phyloP scores from a whole-genome alignment of 139 green algal species.

The Chlorella sp. region DNA sequence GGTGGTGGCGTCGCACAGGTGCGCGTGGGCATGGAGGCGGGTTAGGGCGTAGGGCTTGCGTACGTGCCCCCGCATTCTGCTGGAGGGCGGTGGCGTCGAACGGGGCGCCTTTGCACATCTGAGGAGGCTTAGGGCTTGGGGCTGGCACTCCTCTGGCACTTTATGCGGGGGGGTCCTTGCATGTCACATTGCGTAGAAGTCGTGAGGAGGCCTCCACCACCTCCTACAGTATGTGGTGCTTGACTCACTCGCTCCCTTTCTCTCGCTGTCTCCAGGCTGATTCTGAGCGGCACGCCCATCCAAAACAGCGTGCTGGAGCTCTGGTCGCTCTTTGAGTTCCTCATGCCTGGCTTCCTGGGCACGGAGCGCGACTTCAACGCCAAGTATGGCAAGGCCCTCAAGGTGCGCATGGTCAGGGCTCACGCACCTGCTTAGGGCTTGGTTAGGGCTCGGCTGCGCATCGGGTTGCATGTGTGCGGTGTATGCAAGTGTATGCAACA shows the following conservation, averaged over 20 bases:
- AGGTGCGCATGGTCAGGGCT: constrained; percentile 15
- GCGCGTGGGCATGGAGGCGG: no score
- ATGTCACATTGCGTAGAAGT: no score
- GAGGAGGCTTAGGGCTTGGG: neutral
- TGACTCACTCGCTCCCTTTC: neutral
- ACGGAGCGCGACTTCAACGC: constrained; percentile 76
- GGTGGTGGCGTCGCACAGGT: constrained; percentile 29
- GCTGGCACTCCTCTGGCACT: neutral
- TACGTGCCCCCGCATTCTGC: no score
- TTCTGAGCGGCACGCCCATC: constrained; percentile 87
- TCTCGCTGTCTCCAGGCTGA: constrained; percentile 46
- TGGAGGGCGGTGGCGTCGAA: no score
- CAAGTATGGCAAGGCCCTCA: constrained; percentile 73
- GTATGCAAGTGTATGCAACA: no score
- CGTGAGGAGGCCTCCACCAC: no score
- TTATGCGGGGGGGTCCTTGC: no score
- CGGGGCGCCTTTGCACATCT: neutral
- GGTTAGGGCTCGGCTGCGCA: no score
- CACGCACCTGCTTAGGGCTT: no score
- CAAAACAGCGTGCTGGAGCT: constrained; percentile 96
- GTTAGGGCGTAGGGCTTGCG: no score
- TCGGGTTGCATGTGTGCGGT: no score
- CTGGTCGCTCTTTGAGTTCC: constrained; percentile 97
- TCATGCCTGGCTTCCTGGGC: constrained; percentile 93
- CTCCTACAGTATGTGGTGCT: no score